Evolutionary conservation across 352 stramenopile genomes (phyloP), one percentile per base, ranked within the genome.

Genomic region (Phytophthora macrochlamydospora): DNA sequence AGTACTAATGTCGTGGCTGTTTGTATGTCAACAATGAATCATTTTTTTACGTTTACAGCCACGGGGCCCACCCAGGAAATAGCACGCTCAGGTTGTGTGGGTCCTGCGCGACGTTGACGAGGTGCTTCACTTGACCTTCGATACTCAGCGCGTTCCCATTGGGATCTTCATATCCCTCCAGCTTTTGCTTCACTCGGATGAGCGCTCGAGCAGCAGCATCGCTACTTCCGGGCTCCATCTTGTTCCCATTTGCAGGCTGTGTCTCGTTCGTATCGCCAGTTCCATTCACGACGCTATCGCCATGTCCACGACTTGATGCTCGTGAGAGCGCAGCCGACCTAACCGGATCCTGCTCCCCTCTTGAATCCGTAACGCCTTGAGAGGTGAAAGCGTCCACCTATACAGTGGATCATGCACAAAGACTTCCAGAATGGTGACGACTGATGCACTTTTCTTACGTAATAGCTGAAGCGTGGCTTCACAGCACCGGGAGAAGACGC

Each of bases 331-430:
- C 28, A 46, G 54, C n/a, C n/a, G 67, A 55, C 30, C 65, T 61
- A 18, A 40, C 54, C 18, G 48, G 40, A 35, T 56, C 50, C 2
- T 68, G 56, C 56, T 79, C 79, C 71, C 66, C 59, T 89, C 68
- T 82, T 95, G 78, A 71, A 96, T 91, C 24, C 76, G 76, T 5
- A 96, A 71, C 30, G 90, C 91, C 65, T 98, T 93, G 13, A 97
- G 70, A 30, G 94, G 91, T 35, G 90, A 98, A 33, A 99, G 63
- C 14, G 88, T 98, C 98, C 98, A 99, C 45, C 95, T 94, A 76
- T 99, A 99, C 7, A 99, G 83, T n/a, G 98, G 98, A 67, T 99
- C 98, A 56, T 99, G 96, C 44, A 99, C 91, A 59, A 99, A 97
- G 29, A 99, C 98, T 59, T 99, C 97, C 11, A 99, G 81, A 69